Conservation (phyloP, 2,329 filamentous ascomycete species). For the Plectosphaerella cucumerina region DNA sequence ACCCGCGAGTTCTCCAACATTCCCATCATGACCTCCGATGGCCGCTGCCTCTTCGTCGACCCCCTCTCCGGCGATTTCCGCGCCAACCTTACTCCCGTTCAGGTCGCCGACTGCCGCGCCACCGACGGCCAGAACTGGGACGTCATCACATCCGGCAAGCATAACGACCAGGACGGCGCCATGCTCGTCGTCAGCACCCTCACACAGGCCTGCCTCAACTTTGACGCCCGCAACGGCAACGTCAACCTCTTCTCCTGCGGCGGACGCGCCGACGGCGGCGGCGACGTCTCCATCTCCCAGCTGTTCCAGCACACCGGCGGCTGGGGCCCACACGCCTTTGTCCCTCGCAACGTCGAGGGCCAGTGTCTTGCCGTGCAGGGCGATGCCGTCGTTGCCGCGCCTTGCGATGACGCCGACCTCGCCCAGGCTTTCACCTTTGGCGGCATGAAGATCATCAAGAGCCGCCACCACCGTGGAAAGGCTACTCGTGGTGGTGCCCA, state of each 20-base stretch:
- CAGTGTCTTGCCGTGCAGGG: slow-evolving; percentile 43
- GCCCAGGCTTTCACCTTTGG: slow-evolving; percentile 37
- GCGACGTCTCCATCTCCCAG: slow-evolving; percentile 46
- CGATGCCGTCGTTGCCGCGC: slow-evolving; percentile 36
- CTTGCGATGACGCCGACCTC: slow-evolving; percentile 33
- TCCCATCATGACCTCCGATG: slow-evolving; percentile 40
- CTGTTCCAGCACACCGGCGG: slow-evolving; percentile 42
- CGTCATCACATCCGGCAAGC: slow-evolving; percentile 43
- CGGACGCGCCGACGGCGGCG: slow-evolving; percentile 50
- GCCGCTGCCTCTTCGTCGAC: slow-evolving; percentile 41
- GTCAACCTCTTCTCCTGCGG: slow-evolving; percentile 56
- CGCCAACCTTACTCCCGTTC: slow-evolving; percentile 41
- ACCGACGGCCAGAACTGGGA: slow-evolving; percentile 42
- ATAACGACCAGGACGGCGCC: slow-evolving; percentile 41
- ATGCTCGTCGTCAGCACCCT: slow-evolving; percentile 52
- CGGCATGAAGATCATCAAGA: slow-evolving; percentile 1
- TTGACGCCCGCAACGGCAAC: slow-evolving; percentile 49
- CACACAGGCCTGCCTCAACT: slow-evolving; percentile 56
- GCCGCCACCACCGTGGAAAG: neutral
- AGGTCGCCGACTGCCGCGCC: slow-evolving; percentile 37
- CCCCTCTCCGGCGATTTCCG: slow-evolving; percentile 43
- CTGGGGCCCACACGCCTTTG: slow-evolving; percentile 35
- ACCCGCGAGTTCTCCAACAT: slow-evolving; percentile 38
- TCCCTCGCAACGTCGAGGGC: slow-evolving; percentile 39
- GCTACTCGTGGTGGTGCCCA: too few relatives aligned